These are phyloP conservation scores for Coemansia sp. DNA, from an alignment of 371 early-diverging fungal genomes.

Conservation along the genomic window DNA sequence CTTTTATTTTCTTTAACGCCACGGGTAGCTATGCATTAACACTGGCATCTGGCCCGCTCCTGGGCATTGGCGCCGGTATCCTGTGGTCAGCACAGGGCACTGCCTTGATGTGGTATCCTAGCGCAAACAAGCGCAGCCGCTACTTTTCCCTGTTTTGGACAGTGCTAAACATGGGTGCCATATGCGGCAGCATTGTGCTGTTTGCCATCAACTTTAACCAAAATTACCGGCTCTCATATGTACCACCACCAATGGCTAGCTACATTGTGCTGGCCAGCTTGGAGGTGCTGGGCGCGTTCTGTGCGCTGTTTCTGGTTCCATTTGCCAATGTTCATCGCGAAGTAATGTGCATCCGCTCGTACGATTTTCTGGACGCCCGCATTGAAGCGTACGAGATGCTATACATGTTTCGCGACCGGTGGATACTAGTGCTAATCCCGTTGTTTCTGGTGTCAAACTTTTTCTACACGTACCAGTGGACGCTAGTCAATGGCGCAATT, in stretches of 20 bases:
- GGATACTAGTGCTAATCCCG: constrained; percentile 61
- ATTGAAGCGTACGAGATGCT: constrained; percentile 57
- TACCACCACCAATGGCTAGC: constrained; percentile 53
- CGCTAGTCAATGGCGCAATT: constrained; percentile 41
- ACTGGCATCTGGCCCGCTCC: constrained; percentile 56
- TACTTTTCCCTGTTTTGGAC: constrained; percentile 77
- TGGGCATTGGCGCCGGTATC: constrained; percentile 54
- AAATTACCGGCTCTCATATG: constrained; percentile 1
- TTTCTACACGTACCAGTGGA: constrained; percentile 71
- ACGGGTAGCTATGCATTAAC: constrained; percentile 41
- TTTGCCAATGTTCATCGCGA: constrained; percentile 56
- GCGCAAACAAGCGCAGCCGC: constrained; percentile 67
- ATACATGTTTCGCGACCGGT: constrained; percentile 62
- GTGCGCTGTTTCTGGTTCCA: constrained; percentile 57
- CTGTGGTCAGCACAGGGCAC: constrained; percentile 74
- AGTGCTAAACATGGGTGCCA: constrained; percentile 74
- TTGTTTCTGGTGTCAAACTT: constrained; percentile 71
- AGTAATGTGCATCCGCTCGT: constrained; percentile 56
- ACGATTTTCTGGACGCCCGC: constrained; percentile 51
- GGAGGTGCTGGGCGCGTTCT: constrained; percentile 58
- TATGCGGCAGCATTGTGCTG: constrained; percentile 68
- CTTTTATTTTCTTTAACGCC: constrained; percentile 43
- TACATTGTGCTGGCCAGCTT: constrained; percentile 68
- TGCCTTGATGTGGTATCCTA: constrained; percentile 74
- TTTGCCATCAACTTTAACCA: constrained; percentile 58